Evolutionary conservation across 768 basidiomycete species (phyloP), one percentile per base, ranked within the genome.

Genomic region (button mushroom (Agaricus bisporus)): DNA sequence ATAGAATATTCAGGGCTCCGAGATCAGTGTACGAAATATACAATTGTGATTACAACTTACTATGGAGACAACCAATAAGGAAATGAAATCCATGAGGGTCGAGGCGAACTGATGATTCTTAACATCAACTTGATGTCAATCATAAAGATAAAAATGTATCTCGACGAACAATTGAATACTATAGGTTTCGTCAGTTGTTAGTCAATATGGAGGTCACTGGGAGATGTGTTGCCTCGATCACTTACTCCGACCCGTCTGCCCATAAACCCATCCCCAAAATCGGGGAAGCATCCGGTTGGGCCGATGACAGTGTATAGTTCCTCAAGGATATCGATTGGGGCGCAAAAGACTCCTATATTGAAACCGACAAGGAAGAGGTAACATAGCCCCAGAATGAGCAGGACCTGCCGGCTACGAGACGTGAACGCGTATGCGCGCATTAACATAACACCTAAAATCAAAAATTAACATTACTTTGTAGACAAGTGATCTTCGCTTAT

Each of bases 401-500:
- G 63, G 26, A 73, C 54, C 8, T 51, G 57, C 39, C 53, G 57
- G 46, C 63, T 67, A 41, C 71, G 67, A 5, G 73, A 73, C 5
- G 72, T 60, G 53, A 76, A 76, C 7, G 71, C 75, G 48, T 72
- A 73, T 15, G 74, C 71, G 29, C 75, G 67, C 68, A 74, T 72
- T 49, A 74, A 28, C 67, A 76, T 74, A 25, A 76, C 73, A 43
- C 62, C 74, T 75, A 49, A 3, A 39, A 9, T 39, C 10, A 6
- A 39, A 12, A 6, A 14, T 39, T 2, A 39, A 17, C 5, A 15
- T 39, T 22, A 22, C 22, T 22, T 22, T 22, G 22, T 22, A 1
- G 22, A 22, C 22, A 22, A 22, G 22, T 22, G 22, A 22, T 22
- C 22, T 22, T 22, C 4, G 22, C 22, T 22, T 4, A 22, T 22